These are phyloP conservation scores for Emergomyces orientalis DNA, from an alignment of 2,329 filamentous ascomycete species.

Conservation along the genomic window DNA sequence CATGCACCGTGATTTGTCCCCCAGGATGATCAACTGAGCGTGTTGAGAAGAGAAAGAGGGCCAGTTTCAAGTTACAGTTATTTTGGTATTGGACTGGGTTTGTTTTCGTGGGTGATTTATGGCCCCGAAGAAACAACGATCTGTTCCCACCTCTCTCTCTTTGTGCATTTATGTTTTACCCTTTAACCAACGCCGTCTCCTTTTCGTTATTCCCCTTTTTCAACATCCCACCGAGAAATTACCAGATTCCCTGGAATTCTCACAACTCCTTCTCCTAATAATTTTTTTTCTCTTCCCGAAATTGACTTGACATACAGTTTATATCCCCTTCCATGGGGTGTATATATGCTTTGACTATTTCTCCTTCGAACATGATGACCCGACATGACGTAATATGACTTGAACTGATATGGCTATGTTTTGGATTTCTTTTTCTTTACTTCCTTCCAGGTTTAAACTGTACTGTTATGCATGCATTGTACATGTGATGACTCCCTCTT, in stretches of 20 bases:
- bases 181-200: background rate
- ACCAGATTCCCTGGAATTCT: background rate
- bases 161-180: background rate
- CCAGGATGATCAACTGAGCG: background rate
- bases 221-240: background rate
- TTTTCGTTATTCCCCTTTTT: background rate
- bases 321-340: background rate
- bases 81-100: background rate
- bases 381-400: conserved; percentile 1
- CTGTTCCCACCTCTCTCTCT: background rate
- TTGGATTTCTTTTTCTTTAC: background rate
- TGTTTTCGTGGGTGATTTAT: background rate
- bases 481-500: background rate
- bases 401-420: conserved; percentile 1
- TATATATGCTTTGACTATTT: background rate
- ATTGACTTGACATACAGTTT: background rate
- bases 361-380: background rate
- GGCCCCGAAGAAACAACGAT: no score
- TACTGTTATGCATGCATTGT: background rate
- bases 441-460: background rate
- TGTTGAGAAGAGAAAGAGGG: background rate
- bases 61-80: background rate
- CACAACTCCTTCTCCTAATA: no score
- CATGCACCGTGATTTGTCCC: background rate
- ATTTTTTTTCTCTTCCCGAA: background rate